A percentile compares a stretch with the other conserved stretches of the same genome.
phyloP scores from a whole-genome alignment of 768 basidiomycete species.

The Mycena vitilis region DNA sequence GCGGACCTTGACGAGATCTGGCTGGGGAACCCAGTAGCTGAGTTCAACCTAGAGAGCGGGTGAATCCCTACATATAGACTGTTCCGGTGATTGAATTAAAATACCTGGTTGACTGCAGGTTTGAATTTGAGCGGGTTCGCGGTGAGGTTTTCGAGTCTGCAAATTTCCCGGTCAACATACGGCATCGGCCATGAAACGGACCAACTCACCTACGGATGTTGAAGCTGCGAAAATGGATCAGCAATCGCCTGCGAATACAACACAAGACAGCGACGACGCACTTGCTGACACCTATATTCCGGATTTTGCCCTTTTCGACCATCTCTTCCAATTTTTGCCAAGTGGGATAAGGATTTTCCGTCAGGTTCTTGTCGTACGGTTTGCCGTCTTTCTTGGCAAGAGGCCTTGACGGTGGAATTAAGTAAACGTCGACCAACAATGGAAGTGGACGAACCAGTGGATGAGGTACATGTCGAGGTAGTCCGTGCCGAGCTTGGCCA shows the following conservation, averaged over 20 bases:
- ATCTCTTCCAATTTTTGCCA: constrained; percentile 86
- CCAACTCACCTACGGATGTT: constrained; percentile 63
- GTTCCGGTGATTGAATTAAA: too few species aligned
- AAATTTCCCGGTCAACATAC: not conserved
- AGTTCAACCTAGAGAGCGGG: constrained; percentile 65
- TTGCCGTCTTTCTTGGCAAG: constrained; percentile 70
- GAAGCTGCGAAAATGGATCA: constrained; percentile 53
- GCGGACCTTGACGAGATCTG: constrained; percentile 74
- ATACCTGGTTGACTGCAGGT: constrained; percentile 77
- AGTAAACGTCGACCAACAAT: too few species aligned
- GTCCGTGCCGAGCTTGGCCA: constrained; percentile 68
- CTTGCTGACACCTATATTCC: constrained; percentile 90
- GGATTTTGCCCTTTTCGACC: constrained; percentile 80
- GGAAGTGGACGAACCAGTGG: constrained; percentile 65
- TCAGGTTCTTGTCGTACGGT: constrained; percentile 65
- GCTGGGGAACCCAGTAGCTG: constrained; percentile 82
- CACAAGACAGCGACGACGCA: constrained; percentile 41
- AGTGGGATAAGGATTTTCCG: constrained; percentile 78
- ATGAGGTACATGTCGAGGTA: constrained; percentile 88
- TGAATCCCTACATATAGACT: not conserved
- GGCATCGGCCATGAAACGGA: not conserved
- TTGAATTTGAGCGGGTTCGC: constrained; percentile 68
- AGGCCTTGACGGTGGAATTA: constrained; percentile 34
- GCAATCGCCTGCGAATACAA: not conserved
- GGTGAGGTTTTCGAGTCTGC: constrained; percentile 69